Evolutionary conservation across 768 basidiomycete genomes (phyloP).

Genomic region (Amanita brunnescens): DNA sequence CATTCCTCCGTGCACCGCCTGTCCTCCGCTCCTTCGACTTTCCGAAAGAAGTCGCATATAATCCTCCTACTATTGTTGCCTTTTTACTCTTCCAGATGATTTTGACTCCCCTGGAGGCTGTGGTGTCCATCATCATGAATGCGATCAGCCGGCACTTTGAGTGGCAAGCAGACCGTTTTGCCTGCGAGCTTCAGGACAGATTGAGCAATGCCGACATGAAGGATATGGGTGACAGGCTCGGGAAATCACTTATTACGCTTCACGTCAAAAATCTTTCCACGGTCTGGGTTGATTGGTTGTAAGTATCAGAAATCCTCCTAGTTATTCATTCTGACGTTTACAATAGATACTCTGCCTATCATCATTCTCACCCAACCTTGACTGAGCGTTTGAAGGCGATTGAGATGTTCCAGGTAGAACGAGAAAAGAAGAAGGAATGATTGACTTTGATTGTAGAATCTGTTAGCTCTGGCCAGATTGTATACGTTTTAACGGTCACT

Average conservation of each 20-base stretch:
- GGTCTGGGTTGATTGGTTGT: constrained; percentile 93
- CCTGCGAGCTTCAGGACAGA: constrained; percentile 58
- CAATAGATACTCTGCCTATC: constrained; percentile 82
- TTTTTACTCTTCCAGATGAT: constrained; percentile 91
- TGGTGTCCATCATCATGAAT: constrained; percentile 70
- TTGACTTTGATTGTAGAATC: neutral
- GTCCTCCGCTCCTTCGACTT: constrained; percentile 80
- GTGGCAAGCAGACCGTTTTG: constrained; percentile 88
- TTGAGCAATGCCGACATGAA: constrained; percentile 49
- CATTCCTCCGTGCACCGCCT: constrained; percentile 75
- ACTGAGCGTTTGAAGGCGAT: constrained; percentile 82
- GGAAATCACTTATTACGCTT: constrained; percentile 71
- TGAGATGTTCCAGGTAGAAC: constrained; percentile 51
- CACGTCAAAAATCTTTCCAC: constrained; percentile 92
- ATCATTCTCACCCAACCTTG: constrained; percentile 93
- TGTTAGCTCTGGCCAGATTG: neutral
- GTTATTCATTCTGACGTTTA: constrained; percentile 1
- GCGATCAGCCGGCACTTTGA: constrained; percentile 81
- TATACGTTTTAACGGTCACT: neutral
- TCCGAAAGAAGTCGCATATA: constrained; percentile 48
- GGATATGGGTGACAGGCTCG: constrained; percentile 82
- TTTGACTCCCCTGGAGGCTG: constrained; percentile 66
- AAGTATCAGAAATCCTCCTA: constrained; percentile 21
- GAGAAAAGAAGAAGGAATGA: constrained; percentile 31
- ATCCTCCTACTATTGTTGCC: constrained; percentile 75